Conservation (phyloP, 768 basidiomycete species). For the Clitopilus hobsonii region DNA sequence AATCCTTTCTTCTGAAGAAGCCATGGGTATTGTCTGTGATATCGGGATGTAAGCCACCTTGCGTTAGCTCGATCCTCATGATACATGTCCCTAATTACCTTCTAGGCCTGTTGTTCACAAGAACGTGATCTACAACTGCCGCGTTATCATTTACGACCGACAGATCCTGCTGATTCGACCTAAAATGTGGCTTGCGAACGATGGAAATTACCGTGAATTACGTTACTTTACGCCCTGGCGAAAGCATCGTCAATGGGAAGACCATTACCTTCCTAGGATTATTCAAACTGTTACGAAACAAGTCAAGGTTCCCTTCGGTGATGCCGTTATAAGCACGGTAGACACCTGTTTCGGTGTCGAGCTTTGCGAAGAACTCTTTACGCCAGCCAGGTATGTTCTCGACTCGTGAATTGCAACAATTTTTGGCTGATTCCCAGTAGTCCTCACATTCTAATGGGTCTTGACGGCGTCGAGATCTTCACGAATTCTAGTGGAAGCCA, state of each 20-base stretch:
- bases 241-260: slow-evolving; percentile 86
- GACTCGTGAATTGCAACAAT: not conserved
- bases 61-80: too few relatives aligned
- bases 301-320: slow-evolving; percentile 95
- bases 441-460: slow-evolving; percentile 95
- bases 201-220: slow-evolving; percentile 92
- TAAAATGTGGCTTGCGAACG: slow-evolving; percentile 99
- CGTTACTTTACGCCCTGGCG: slow-evolving; percentile 94
- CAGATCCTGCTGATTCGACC: slow-evolving; percentile 93
- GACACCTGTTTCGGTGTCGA: slow-evolving; percentile 98
- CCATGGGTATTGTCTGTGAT: slow-evolving; percentile 88
- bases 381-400: slow-evolving; percentile 82
- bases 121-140: slow-evolving; percentile 97
- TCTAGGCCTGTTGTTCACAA: slow-evolving; percentile 94
- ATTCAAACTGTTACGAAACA: slow-evolving; percentile 87
- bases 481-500: slow-evolving; percentile 99
- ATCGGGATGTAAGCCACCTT: slow-evolving; percentile 88
- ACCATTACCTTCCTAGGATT: slow-evolving; percentile 87
- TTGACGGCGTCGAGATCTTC: slow-evolving; percentile 98
- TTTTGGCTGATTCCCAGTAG: slow-evolving; percentile 33
- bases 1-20: slow-evolving; percentile 75
- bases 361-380: slow-evolving; percentile 96
- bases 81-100: too few relatives aligned
- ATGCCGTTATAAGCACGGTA: slow-evolving; percentile 86
- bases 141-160: slow-evolving; percentile 80